Percentiles rank a stretch among this genome's conserved stretches.
Conservation (phyloP, 768 basidiomycete species). For the Boletus edulis region DNA sequence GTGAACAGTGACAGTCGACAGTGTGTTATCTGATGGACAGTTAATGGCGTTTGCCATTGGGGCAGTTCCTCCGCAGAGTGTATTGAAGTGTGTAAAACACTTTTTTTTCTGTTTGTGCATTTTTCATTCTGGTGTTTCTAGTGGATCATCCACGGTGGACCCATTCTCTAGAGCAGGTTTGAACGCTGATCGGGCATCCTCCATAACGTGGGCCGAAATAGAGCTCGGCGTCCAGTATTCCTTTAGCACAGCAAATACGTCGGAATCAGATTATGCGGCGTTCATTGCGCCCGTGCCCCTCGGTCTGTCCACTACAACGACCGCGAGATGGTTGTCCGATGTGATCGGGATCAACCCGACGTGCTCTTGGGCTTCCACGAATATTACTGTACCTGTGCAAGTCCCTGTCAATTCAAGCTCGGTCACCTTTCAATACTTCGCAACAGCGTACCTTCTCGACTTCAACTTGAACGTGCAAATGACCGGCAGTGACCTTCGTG, state of each 20-base stretch:
- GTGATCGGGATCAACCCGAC: conserved; percentile 26
- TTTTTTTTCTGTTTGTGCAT: background rate
- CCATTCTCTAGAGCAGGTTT: conserved; percentile 3
- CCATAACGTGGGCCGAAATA: conserved; percentile 24
- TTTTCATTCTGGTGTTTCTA: conserved; percentile 2
- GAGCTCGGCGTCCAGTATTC: conserved; percentile 26
- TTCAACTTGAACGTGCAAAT: conserved; percentile 20
- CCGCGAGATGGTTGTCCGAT: conserved; percentile 28
- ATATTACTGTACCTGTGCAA: conserved; percentile 16
- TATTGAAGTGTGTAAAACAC: conserved; percentile 21
- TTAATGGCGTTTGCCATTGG: conserved; percentile 25
- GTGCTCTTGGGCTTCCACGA: conserved; percentile 29
- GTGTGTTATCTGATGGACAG: conserved; percentile 19
- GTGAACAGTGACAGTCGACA: conserved; percentile 19
- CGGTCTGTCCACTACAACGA: conserved; percentile 14
- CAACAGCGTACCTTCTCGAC: conserved; percentile 14
- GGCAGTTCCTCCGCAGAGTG: conserved; percentile 20
- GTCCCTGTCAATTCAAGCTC: conserved; percentile 9
- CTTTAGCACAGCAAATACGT: conserved; percentile 10
- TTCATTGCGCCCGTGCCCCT: conserved; percentile 22
- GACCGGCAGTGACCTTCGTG: background rate
- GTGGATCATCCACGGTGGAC: background rate
- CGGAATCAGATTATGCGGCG: conserved; percentile 15
- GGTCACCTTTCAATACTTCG: background rate
- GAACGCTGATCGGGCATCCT: conserved; percentile 17